Percentiles rank a stretch among this genome's conserved stretches.
Evolutionary conservation across 2,329 filamentous ascomycete genomes (phyloP).

Genomic region (Didymella keratinophila): DNA sequence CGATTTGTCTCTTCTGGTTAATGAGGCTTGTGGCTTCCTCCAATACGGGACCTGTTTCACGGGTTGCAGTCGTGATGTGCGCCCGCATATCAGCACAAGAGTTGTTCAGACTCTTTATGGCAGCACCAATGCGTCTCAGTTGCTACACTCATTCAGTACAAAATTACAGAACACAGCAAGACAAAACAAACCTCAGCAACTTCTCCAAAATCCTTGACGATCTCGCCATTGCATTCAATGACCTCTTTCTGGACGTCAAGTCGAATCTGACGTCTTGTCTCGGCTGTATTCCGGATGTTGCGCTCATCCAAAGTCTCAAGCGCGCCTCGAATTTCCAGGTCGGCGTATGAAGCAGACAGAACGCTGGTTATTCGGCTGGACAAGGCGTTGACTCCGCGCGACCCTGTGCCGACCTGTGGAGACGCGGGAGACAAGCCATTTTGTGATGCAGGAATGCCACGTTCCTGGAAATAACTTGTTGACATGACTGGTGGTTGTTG

Average conservation of each 20-base stretch:
- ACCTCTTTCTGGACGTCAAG: slow-evolving; percentile 90
- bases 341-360: slow-evolving; percentile 89
- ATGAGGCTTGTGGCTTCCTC: slow-evolving; percentile 79
- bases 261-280: slow-evolving; percentile 79
- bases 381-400: slow-evolving; percentile 68
- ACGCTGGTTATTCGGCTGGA: slow-evolving; percentile 84
- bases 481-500: slow-evolving; percentile 35
- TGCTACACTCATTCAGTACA: slow-evolving; percentile 65
- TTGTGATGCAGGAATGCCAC: slow-evolving; percentile 34
- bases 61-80: slow-evolving; percentile 77
- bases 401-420: slow-evolving; percentile 31
- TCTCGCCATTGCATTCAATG: slow-evolving; percentile 88
- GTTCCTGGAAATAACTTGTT: slow-evolving; percentile 45
- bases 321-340: slow-evolving; percentile 88
- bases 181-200: slow-evolving; percentile 75
- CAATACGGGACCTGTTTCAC: slow-evolving; percentile 76
- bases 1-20: slow-evolving; percentile 74
- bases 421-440: slow-evolving; percentile 42
- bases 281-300: slow-evolving; percentile 74
- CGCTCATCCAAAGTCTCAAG: slow-evolving; percentile 79
- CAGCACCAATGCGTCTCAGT: slow-evolving; percentile 82
- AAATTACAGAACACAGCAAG: background rate
- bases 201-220: slow-evolving; percentile 85
- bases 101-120: slow-evolving; percentile 78
- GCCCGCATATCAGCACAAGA: slow-evolving; percentile 82